Percentiles rank a stretch among this genome's conserved stretches.
Evolutionary conservation across 345 rosid species (phyloP).

Genomic region (Aurinia saxatilis): DNA sequence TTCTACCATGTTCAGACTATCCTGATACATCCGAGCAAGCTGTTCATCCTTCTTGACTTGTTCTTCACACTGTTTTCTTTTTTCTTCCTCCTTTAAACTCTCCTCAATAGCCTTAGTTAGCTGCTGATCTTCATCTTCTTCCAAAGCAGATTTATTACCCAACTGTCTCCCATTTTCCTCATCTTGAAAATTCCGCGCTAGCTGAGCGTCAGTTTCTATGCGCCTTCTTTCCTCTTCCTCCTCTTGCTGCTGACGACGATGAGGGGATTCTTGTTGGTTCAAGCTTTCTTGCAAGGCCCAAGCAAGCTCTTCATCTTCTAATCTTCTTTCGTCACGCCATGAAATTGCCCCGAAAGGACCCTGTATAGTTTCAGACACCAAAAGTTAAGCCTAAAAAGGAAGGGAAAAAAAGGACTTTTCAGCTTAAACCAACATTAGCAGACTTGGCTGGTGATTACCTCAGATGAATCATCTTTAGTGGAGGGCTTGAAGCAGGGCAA

Average conservation of each 20-base stretch:
- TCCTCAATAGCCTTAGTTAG: not conserved
- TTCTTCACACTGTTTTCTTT: constrained; percentile 17
- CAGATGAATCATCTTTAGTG: not conserved
- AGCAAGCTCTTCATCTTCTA: not conserved
- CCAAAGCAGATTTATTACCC: not conserved
- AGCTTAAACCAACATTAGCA: not conserved
- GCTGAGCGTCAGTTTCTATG: constrained; percentile 7
- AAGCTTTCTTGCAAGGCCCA: not conserved
- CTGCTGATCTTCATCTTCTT: constrained; percentile 14
- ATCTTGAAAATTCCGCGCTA: not conserved
- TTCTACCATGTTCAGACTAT: constrained; percentile 37
- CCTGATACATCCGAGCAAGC: too few relatives aligned
- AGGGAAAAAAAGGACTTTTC: not conserved
- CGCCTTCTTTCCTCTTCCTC: not conserved
- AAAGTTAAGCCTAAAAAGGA: too few relatives aligned
- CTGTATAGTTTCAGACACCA: constrained; percentile 10
- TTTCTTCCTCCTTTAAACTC: constrained; percentile 30
- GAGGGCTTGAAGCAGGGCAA: constrained; percentile 7
- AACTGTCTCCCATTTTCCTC: constrained; percentile 6
- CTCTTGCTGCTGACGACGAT: not conserved
- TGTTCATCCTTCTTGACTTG: too few relatives aligned
- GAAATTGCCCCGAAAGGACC: not conserved
- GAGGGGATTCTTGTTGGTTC: not conserved
- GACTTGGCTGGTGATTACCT: not conserved
- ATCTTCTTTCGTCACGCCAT: not conserved